Conservation (phyloP, 164 flowering plant genomes). For the Malania oleifera region DNA sequence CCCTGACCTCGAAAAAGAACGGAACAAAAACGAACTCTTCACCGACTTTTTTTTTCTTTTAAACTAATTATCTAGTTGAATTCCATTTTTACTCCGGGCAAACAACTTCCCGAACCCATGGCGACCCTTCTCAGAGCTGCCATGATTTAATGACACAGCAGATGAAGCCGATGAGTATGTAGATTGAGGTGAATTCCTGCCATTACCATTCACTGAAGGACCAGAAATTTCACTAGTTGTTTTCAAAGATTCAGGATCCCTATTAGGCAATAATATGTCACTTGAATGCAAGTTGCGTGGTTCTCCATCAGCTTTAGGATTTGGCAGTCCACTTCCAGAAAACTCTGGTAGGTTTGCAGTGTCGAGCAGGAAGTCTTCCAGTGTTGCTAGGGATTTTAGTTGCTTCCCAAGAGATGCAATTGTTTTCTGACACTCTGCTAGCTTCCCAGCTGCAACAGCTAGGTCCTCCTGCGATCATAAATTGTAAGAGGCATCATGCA, state of each 20-base stretch:
- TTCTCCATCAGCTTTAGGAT: constrained; percentile 27
- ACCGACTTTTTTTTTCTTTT: background rate
- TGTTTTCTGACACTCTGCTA: constrained; percentile 91
- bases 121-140: constrained; percentile 39
- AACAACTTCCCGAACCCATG: constrained; percentile 63
- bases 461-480: constrained; percentile 61
- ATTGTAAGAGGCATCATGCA: background rate
- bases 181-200: constrained; percentile 35
- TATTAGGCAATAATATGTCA: constrained; percentile 27
- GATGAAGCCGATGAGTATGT: constrained; percentile 43
- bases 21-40: background rate
- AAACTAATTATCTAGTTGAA: constrained; percentile 27
- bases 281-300: constrained; percentile 33
- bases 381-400: constrained; percentile 70
- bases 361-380: constrained; percentile 77
- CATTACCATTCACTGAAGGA: constrained; percentile 22
- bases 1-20: background rate
- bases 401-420: constrained; percentile 83
- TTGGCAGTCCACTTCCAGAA: constrained; percentile 21
- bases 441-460: constrained; percentile 73
- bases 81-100: constrained; percentile 44
- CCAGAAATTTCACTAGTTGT: constrained; percentile 13
- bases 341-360: constrained; percentile 40
- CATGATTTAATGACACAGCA: constrained; percentile 21
- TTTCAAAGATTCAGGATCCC: constrained; percentile 18